phyloP scores from a whole-genome alignment of 441 rosid species.

The Kokia cookei region DNA sequence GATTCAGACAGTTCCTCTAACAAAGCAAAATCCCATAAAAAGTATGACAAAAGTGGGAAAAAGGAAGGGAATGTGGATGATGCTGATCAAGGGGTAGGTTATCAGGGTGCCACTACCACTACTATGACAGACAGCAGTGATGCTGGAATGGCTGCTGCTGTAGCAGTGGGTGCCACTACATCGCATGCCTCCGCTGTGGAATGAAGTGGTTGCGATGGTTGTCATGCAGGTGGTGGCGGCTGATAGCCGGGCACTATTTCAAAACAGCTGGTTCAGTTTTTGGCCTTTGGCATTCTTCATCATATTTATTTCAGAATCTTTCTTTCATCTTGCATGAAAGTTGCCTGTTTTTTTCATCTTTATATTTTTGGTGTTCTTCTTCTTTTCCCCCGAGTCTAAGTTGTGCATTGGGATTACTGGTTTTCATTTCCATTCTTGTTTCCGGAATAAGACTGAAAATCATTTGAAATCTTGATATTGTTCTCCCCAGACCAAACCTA shows the following conservation, averaged over 20 bases:
- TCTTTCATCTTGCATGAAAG: neutral
- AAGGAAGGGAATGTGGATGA: neutral
- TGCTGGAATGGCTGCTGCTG: conserved; percentile 12
- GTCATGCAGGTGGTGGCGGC: conserved; percentile 10
- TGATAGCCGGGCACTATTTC: neutral
- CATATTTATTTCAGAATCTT: neutral
- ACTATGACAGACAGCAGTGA: neutral
- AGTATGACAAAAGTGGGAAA: neutral
- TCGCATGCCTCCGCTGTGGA: conserved; percentile 16
- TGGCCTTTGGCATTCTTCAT: neutral
- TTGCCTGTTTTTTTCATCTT: too few relatives aligned
- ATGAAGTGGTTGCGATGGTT: conserved; percentile 16
- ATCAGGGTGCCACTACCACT: neutral
- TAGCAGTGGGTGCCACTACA: conserved; percentile 1
- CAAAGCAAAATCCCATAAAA: neutral
- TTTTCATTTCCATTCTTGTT: too few relatives aligned
- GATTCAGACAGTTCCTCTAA: conserved; percentile 14
- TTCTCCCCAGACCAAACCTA: too few relatives aligned
- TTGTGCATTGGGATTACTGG: too few relatives aligned
- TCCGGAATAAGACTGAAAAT: too few relatives aligned
- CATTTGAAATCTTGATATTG: too few relatives aligned
- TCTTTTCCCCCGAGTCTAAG: too few relatives aligned
- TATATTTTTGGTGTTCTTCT: too few relatives aligned
- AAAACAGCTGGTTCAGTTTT: neutral
- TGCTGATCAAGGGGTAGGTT: neutral